Base-by-base conservation (phyloP, 345 rosid species). In the Corchorus olitorius region DNA sequence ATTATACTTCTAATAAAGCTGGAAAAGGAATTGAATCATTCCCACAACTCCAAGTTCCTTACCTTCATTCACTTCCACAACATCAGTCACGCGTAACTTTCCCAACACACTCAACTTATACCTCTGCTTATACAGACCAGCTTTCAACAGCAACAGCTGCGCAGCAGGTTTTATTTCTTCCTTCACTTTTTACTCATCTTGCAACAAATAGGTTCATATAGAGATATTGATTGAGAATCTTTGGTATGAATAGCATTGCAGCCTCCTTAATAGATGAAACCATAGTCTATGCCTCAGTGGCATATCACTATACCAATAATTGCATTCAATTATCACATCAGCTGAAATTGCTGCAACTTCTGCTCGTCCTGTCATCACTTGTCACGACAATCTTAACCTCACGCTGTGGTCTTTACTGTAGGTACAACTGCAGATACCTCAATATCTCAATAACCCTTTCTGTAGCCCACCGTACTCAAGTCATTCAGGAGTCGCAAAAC, bases 101-200 rank as follows among this genome's bases (percentile, higher is more conserved):
- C 68, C 49, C 84, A 19, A 52, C 69, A 76, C 69, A 80, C 61
- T 80, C 84, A 80, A 74, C 76, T 70, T 68, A 76, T 65, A 27
- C 77, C 41, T 46, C 88, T 65, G 65, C 86, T 69, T 87, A 83
- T 80, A 79, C 70, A 4, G 86, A 76, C 52, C 90, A 82, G 65
- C 78, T 75, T 80, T 80, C 96, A 53, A 76, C 90, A 53, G 61
- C 86, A 35, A 77, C 81, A 52, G 72, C 83, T 14, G 64, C 83
- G n/a, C 87, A 86, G 76, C 97, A 92, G 97, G 98, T 92, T 78
- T 65, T 69, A 12, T 75, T 12, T 33, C 60, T 67, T 65, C 37
- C 19, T 5, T 19, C 3, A 34, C 49, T 70, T 56, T 60, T 17
- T 3, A 33, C 49, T 16, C 14, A 16, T 71, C 61, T 76, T 66